Base-by-base conservation (phyloP, 805 yeast species). In the Monosporozyma unispora region DNA sequence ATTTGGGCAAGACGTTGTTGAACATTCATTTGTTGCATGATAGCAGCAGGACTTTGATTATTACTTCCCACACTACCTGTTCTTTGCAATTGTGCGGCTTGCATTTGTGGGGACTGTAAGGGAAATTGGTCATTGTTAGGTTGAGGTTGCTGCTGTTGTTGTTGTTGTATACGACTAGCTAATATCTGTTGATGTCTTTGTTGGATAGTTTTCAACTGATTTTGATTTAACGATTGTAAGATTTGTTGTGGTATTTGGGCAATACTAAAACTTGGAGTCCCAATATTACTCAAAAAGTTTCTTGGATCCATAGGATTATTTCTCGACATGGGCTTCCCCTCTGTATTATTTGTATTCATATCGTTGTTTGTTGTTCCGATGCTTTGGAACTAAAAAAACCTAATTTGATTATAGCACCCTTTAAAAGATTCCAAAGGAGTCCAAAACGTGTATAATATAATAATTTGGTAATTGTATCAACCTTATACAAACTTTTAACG, bases 191-290 rank as follows among this genome's bases (percentile, higher is more conserved):
- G 68, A 49, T 65, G 69, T 47, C 61, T 60, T 44, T 64, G 68
- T 48, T 66, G 69, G 16, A 64, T 64, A 58, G 62, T 56, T 44
- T 60, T 66, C 25, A 64, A 50, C 49, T 63, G 69, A n/a, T 55
- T 59, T 38, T 62, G 64, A 1, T 63, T 58, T 40, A 66, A 49
- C 44, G 59, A 59, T 49, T 63, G 68, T 14, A 63, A 48, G 23
- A 66, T 55, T n/a, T 62, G 61, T 12, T 58, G 60, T 22, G 70
- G 69, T 35, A 65, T 59, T 45, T 65, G 68, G 4, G 66, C 57
- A 29, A 66, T 55, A 46, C 55, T 63, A 45, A 66, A 66, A 5
- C 64, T 54, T 14, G 69, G 67, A 3, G 69, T 66, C 16, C 70
- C 70, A 28, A 66, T 60, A 40, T 61, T 62, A 42, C 62, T 61